Evolutionary conservation across 2,329 filamentous ascomycete species (phyloP), one percentile per base, ranked within the genome.

Genomic region (Colletotrichum sp.): DNA sequence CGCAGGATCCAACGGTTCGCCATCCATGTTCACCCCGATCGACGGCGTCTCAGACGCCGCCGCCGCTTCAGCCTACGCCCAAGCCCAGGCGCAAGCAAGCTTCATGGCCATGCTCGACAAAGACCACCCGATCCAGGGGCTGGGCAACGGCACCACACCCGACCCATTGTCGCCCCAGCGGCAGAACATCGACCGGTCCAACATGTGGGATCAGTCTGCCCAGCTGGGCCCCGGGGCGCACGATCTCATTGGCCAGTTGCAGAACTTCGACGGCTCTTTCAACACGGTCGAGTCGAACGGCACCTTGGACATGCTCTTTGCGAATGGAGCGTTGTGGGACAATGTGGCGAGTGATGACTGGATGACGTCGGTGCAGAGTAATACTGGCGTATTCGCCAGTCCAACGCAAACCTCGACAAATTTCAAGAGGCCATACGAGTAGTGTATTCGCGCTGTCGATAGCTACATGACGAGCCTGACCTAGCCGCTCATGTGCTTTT

Each of bases 261-360:
- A 75, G 18, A 59, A 68, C 57, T 75, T 75, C 28, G 70, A 75
- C 10, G 73, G 70, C 15, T 75, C 73, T 21, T 75, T 74, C 55
- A 75, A 69, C 10, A 68, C 63, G 4, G 73, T 74, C 34, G 73
- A 74, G 57, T 74, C 64, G 9, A 75, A 67, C 48, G 71, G 73
- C 24, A 74, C 63, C 15, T 26, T 75, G n/a, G 73, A 75, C n/a
- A 74, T 75, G 64, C 64, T 75, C 13, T 75, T 74, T 48, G 70
- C 73, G 12, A 75, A 75, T 8, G 73, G 73, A 21, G 69, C 64
- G 2, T 28, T 69, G 8, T 75, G 73, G 70, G 71, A 75, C 15
- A 75, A 69, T 7, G 73, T 65, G 4, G n/a, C 57, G 13, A 59
- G 43, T 5, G 73, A 75, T 8, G 73, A 74, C 59, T 75, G 73